Base-by-base conservation (phyloP, 164 flowering plant genomes). In the Cinnamomum chago region DNA sequence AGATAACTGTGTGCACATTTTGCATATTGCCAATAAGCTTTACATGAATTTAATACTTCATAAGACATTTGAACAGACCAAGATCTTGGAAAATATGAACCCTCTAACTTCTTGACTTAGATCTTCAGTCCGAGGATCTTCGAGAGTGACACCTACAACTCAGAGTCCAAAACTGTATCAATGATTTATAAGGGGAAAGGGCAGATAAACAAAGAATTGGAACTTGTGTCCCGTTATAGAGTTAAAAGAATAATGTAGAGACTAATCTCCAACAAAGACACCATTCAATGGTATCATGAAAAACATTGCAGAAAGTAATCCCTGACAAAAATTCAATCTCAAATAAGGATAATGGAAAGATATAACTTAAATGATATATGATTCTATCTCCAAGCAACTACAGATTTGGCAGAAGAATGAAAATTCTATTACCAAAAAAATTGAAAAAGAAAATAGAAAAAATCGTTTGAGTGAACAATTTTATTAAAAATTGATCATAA, bases 111-210 rank as follows among this genome's bases (percentile, higher is more conserved):
- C 99, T 87, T 95, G 97, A 83, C 83, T 89, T 65, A 91, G 93
- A 82, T 92, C 98, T 88, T 96, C 99, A 58, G 94, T 92, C 62
- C 88, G 95, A 76, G 97, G 97, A 87, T 96, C 98, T 84, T 95
- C 99, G 22, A 89, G 80, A 71, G 92, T 92, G 62, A 92, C 86
- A 84, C 97, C 98, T 93, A 87, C 82, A 77, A 67, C 35, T n/a
- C 33, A 73, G 68, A 65, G n/a, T 50, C 2, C 22, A 71, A 70
- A 76, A 33, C 14, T 50, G 22, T 11, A 11, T 50, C 14, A 70
- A 17, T 58, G 30, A 14, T 71, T 35, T 33, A 9, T 23, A 40
- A 17, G 10, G 11, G 47, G 47, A 9, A 40, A 40, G 9, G 9
- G 47, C 10, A 40, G 47, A 40, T 40, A 40, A 40, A 40, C 47